Evolutionary conservation across 768 basidiomycete species (phyloP).

Genomic region (Phlebiopsis gigantea): DNA sequence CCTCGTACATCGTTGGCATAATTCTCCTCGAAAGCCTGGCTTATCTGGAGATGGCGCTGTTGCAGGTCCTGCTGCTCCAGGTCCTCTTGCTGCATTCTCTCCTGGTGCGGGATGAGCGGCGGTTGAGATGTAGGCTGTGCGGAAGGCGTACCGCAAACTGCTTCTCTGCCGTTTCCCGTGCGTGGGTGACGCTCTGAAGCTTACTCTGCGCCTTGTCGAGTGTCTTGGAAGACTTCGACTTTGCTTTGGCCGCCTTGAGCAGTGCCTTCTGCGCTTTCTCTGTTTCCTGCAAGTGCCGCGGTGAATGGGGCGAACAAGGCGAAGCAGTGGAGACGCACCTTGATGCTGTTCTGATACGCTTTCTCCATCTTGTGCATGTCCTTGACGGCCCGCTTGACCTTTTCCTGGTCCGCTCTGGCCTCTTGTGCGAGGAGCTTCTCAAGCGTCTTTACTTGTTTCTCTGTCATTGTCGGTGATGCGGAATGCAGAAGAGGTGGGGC

Average conservation of each 20-base stretch:
- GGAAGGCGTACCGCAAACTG: neutral
- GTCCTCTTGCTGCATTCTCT: slow-evolving; percentile 4
- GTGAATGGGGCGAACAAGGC: neutral
- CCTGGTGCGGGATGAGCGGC: neutral
- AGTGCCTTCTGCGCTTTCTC: slow-evolving; percentile 10
- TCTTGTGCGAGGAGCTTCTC: slow-evolving; percentile 11
- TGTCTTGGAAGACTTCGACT: neutral
- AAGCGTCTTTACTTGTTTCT: slow-evolving; percentile 9
- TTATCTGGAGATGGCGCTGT: slow-evolving; percentile 8
- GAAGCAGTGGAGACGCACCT: slow-evolving; percentile 2
- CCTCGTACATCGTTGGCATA: slow-evolving; percentile 3
- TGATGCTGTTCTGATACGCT: slow-evolving; percentile 10
- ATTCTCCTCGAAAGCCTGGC: neutral
- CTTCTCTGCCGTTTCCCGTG: slow-evolving; percentile 8
- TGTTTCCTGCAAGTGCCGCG: neutral
- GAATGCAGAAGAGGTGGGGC: neutral
- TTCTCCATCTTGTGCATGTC: slow-evolving; percentile 10
- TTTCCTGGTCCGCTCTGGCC: slow-evolving; percentile 6
- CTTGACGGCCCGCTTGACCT: slow-evolving; percentile 7
- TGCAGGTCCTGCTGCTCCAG: slow-evolving; percentile 11
- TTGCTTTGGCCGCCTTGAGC: neutral
- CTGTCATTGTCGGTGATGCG: neutral
- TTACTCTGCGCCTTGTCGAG: neutral
- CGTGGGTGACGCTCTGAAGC: neutral
- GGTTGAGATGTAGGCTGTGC: neutral